Evolutionary conservation across 495 filamentous ascomycete genomes (phyloP), one percentile per base, ranked within the genome.

Genomic region (Podospora comata): DNA sequence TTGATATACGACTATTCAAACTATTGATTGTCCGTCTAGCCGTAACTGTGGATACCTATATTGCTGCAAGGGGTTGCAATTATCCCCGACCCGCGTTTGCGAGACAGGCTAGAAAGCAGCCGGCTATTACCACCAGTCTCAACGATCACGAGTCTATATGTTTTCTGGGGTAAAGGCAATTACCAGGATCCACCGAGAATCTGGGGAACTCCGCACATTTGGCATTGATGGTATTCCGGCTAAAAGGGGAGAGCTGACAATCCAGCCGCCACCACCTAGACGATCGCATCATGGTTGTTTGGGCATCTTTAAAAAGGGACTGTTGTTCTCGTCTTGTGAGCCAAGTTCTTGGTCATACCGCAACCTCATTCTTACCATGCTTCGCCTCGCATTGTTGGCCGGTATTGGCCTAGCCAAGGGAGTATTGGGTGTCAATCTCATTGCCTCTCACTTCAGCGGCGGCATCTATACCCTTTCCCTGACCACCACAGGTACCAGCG

Each of bases 381-480:
- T 64, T 28, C 67, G 32, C 13, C 34, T 68, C 32, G 64, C 48
- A 56, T 26, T 73, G 15, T 62, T 73, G 55, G 64, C 67, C 44
- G 65, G 53, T 54, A 23, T 67, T 9, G 64, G 64, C 34, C 67
- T 82, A 11, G 72, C 70, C 18, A 70, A 74, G 4, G 65, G 76
- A 5, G 79, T 71, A 48, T 64, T 76, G 34, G 80, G 78, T 60
- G 73, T 77, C 9, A 81, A 70, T 7, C 68, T 82, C 23, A 71
- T 81, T 4, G 80, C 76, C n/a, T 78, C 80, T 7, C 79, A 81
- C 68, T 82, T 80, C 59, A 75, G 72, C n/a, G 79, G 80, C 55
- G 73, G 73, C 59, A 68, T 82, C 61, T 82, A 77, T 74, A 75
- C 73, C 39, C 74, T 82, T 48, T 77, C 78, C 0, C 71, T 78